phyloP scores from a whole-genome alignment of 2,329 filamentous ascomycete species.

The Monosporascus sp. region DNA sequence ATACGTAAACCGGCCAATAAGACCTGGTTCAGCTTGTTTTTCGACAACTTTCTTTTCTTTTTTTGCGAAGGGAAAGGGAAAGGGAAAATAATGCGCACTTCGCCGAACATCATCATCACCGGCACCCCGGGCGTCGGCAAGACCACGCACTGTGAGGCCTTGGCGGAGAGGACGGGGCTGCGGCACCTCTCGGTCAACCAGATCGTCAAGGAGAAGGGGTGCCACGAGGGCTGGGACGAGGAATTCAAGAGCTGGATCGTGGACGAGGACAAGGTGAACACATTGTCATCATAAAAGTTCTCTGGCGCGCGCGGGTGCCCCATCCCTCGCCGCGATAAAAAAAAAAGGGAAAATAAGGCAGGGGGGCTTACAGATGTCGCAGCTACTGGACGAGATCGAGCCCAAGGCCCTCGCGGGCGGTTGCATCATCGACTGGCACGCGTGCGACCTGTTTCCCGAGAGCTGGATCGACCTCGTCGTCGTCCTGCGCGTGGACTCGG shows the following conservation, averaged over 20 bases:
- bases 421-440: constrained; percentile 95
- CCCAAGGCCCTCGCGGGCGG: constrained; percentile 73
- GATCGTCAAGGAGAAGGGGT: constrained; percentile 81
- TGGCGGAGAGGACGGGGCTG: constrained; percentile 71
- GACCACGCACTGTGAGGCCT: constrained; percentile 80
- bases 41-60: not conserved
- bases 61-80: constrained; percentile 1
- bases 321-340: too few species aligned
- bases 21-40: too few species aligned
- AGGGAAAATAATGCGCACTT: constrained; percentile 36
- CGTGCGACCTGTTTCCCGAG: constrained; percentile 89
- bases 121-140: constrained; percentile 96
- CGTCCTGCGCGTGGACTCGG: constrained; percentile 77
- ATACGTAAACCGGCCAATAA: too few species aligned
- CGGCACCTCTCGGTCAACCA: constrained; percentile 86
- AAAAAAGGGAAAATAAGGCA: constrained; percentile 7
- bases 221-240: constrained; percentile 83
- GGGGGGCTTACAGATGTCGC: constrained; percentile 6
- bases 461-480: constrained; percentile 94
- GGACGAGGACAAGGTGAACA: constrained; percentile 82
- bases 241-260: constrained; percentile 86
- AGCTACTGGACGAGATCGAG: constrained; percentile 87
- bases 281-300: too few species aligned
- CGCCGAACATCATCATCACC: constrained; percentile 89
- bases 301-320: too few species aligned